phyloP scores from a whole-genome alignment of 805 yeast genomes.

The Teunomyces pallodes region DNA sequence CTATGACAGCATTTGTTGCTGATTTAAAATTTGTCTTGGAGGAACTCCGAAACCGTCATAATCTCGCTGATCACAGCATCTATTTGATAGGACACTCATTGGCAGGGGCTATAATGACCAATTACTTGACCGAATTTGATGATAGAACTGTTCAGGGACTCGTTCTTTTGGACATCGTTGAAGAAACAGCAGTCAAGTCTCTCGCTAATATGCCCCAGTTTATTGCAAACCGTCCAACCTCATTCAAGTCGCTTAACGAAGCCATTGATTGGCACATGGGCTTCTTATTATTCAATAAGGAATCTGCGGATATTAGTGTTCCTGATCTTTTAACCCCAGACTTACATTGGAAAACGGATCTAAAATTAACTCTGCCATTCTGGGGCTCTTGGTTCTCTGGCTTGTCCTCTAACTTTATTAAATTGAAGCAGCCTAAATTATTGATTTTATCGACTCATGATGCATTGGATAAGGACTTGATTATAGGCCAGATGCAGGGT shows the following conservation, averaged over 20 bases:
- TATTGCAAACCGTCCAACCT: conserved; percentile 59
- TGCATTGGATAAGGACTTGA: conserved; percentile 76
- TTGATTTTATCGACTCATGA: conserved; percentile 87
- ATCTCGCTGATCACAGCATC: conserved; percentile 27
- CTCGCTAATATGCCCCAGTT: conserved; percentile 66
- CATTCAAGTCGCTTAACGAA: conserved; percentile 48
- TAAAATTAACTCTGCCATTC: conserved; percentile 55
- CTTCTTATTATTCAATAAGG: conserved; percentile 49
- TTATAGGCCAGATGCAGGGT: conserved; percentile 98
- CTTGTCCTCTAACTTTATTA: conserved; percentile 52
- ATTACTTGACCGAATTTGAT: conserved; percentile 32
- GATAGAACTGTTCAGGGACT: conserved; percentile 55
- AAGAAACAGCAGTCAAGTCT: conserved; percentile 81
- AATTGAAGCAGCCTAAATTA: conserved; percentile 52
- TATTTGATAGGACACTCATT: conserved; percentile 84
- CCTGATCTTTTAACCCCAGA: conserved; percentile 55
- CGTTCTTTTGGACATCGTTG: conserved; percentile 86
- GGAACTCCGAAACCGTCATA: conserved; percentile 10
- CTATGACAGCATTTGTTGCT: conserved; percentile 48
- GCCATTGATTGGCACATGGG: conserved; percentile 85
- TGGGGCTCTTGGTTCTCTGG: conserved; percentile 86
- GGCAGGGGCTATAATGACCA: conserved; percentile 83
- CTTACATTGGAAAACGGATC: conserved; percentile 62
- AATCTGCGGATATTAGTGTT: conserved; percentile 73
- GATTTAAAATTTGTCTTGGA: conserved; percentile 57